These are phyloP conservation scores for Prunella vulgaris DNA, from an alignment of 257 asterid species.

Conservation along the genomic window DNA sequence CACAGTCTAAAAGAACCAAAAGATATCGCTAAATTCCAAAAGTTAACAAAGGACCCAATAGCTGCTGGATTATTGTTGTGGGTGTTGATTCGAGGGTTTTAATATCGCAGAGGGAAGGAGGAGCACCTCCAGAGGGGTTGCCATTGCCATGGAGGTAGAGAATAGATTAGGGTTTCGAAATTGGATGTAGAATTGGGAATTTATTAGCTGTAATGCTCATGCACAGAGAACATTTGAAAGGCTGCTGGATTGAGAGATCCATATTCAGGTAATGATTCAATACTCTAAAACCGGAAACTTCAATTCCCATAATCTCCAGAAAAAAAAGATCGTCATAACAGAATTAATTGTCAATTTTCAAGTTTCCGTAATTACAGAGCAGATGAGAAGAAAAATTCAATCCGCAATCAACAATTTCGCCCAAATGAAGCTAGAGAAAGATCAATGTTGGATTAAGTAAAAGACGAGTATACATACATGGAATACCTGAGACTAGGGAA, in stretches of 20 bases:
- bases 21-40: neutral
- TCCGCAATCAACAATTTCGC: neutral
- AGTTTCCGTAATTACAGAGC: neutral
- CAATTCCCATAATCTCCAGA: neutral
- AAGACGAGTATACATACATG: neutral
- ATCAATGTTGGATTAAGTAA: neutral
- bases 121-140: neutral
- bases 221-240: neutral
- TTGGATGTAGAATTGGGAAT: constrained; percentile 2
- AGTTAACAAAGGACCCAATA: neutral
- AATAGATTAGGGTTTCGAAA: constrained; percentile 17
- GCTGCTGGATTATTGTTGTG: constrained; percentile 27
- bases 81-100: neutral
- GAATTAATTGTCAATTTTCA: neutral
- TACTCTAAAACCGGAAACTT: neutral
- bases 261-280: neutral
- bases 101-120: neutral
- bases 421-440: neutral
- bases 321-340: neutral
- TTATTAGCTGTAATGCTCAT: neutral
- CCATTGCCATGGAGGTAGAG: constrained; percentile 9
- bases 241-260: neutral
- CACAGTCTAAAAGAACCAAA: neutral
- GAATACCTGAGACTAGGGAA: constrained; percentile 38
- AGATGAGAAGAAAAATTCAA: neutral